Conservation (phyloP, 352 stramenopile species). For the Phytophthora colocasiae region DNA sequence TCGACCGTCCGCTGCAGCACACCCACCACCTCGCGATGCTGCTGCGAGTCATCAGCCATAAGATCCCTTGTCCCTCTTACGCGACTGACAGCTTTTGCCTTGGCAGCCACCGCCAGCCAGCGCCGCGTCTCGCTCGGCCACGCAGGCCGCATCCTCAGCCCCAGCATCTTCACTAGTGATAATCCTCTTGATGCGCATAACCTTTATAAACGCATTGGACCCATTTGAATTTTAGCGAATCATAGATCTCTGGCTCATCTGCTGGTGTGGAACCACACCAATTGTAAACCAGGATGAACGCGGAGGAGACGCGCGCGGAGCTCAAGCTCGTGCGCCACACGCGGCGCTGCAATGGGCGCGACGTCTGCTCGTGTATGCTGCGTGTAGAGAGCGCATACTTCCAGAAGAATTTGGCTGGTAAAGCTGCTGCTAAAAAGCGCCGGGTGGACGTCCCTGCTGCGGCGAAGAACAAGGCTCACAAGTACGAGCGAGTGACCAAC, state of each 20-base stretch:
- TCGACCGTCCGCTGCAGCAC: slow-evolving; percentile 63
- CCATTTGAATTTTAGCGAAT: slow-evolving; percentile 23
- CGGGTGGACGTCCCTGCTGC: slow-evolving; percentile 11
- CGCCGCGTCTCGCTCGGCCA: slow-evolving; percentile 19
- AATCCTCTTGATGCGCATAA: too few relatives aligned
- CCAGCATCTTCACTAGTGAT: slow-evolving; percentile 4
- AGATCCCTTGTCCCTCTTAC: slow-evolving; percentile 84
- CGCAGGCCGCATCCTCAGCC: slow-evolving; percentile 1
- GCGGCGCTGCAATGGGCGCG: slow-evolving; percentile 67
- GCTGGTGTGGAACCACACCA: neutral
- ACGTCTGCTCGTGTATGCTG: slow-evolving; percentile 73
- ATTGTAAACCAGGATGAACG: slow-evolving; percentile 21
- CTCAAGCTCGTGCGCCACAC: slow-evolving; percentile 52
- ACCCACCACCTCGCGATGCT: slow-evolving; percentile 67
- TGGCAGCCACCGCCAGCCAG: slow-evolving; percentile 32
- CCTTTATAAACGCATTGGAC: too few relatives aligned
- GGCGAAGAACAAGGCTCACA: slow-evolving; percentile 10
- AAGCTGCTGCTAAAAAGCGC: slow-evolving; percentile 53
- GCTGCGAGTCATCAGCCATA: slow-evolving; percentile 65
- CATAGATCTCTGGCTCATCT: slow-evolving; percentile 12
- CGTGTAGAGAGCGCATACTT: slow-evolving; percentile 75
- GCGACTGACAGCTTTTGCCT: slow-evolving; percentile 49
- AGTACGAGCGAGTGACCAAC: slow-evolving; percentile 45
- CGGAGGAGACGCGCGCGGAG: slow-evolving; percentile 1
- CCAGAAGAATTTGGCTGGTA: slow-evolving; percentile 60